Conservation (phyloP, 805 yeast genomes). For the Starmerella bacillaris region DNA sequence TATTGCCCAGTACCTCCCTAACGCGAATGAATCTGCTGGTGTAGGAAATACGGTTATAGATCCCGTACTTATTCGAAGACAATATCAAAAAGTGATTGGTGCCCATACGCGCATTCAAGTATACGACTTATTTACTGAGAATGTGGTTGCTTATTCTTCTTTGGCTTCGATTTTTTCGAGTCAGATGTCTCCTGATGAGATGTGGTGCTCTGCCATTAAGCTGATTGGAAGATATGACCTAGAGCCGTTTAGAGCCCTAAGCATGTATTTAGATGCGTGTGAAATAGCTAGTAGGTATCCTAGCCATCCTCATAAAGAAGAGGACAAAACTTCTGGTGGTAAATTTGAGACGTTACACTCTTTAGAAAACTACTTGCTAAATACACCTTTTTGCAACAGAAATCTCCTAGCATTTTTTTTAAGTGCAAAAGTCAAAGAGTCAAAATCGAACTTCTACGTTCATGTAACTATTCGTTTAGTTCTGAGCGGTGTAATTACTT, state of each 20-base stretch:
- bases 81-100: constrained; percentile 7
- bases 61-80: constrained; percentile 3
- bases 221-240: constrained; percentile 6
- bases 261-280: constrained; percentile 1
- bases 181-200: not conserved
- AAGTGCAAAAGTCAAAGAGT: too few species aligned
- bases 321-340: not conserved
- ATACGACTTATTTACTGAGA: constrained; percentile 8
- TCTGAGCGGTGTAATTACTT: constrained; percentile 1
- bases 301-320: not conserved
- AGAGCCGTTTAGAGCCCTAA: constrained; percentile 11
- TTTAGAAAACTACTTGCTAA: not conserved
- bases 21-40: not conserved
- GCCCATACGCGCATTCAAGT: constrained; percentile 10
- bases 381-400: not conserved
- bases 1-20: constrained; percentile 2
- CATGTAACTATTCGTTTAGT: too few species aligned
- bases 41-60: constrained; percentile 2
- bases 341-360: not conserved
- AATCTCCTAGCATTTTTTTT: not conserved
- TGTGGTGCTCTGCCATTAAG: constrained; percentile 1
- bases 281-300: not conserved
- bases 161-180: not conserved
- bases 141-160: constrained; percentile 4
- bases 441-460: too few species aligned